phyloP scores from a whole-genome alignment of 768 basidiomycete species.

The Tephrocybe rancida region DNA sequence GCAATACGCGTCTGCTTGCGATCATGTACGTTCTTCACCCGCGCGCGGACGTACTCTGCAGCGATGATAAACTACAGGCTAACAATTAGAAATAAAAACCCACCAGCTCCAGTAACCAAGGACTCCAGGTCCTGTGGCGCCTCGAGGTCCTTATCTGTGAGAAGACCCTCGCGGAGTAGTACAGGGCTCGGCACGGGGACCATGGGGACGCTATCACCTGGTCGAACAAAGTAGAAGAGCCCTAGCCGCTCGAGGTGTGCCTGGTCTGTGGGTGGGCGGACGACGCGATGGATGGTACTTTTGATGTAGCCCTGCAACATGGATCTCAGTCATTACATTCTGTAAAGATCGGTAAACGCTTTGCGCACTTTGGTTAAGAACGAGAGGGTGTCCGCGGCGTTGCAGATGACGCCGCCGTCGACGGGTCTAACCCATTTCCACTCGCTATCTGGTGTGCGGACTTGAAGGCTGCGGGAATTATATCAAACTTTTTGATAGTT shows the following conservation, averaged over 20 bases:
- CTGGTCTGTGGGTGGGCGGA: slow-evolving; percentile 50
- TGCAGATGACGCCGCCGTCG: slow-evolving; percentile 33
- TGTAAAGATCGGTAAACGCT: background rate
- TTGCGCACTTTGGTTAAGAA: slow-evolving; percentile 33
- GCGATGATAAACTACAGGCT: background rate
- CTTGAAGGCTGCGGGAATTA: slow-evolving; percentile 28
- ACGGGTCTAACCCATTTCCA: slow-evolving; percentile 38
- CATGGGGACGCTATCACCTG: slow-evolving; percentile 40
- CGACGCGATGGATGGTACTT: slow-evolving; percentile 50
- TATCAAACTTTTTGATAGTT: background rate
- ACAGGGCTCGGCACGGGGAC: slow-evolving; percentile 41
- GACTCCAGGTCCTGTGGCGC: background rate
- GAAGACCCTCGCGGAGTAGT: slow-evolving; percentile 34
- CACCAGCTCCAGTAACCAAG: slow-evolving; percentile 2
- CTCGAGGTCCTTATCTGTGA: slow-evolving; percentile 17
- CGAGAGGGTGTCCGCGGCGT: slow-evolving; percentile 26
- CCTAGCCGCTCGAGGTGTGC: slow-evolving; percentile 41
- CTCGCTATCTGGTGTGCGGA: slow-evolving; percentile 32
- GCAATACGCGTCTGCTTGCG: slow-evolving; percentile 9
- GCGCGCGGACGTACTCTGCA: slow-evolving; percentile 12
- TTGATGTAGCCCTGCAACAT: slow-evolving; percentile 46
- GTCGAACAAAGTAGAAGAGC: slow-evolving; percentile 46
- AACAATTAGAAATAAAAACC: background rate
- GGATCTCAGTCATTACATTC: background rate
- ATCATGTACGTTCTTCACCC: slow-evolving; percentile 12